These are phyloP conservation scores for Trichophyton simii DNA, from an alignment of 2,329 filamentous ascomycete genomes.

Conservation along the genomic window DNA sequence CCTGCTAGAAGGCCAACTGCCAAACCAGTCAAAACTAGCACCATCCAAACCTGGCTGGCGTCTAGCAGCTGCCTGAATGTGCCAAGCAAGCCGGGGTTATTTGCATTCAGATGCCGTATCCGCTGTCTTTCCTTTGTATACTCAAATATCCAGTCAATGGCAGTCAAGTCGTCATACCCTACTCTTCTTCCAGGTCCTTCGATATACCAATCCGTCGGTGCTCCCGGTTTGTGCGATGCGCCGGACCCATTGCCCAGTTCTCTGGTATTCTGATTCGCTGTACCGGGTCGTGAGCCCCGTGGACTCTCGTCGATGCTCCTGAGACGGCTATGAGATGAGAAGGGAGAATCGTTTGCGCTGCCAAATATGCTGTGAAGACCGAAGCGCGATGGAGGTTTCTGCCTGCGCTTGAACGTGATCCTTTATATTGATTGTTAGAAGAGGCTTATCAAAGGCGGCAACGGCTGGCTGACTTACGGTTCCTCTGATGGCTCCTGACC, in stretches of 20 bases:
- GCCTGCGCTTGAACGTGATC: slow-evolving; percentile 34
- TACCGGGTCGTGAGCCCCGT: slow-evolving; percentile 14
- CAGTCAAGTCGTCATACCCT: slow-evolving; percentile 89
- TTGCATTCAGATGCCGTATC: slow-evolving; percentile 60
- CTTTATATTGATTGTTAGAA: slow-evolving; percentile 16
- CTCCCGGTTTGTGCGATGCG: slow-evolving; percentile 29
- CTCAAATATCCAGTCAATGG: slow-evolving; percentile 99
- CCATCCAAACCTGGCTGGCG: slow-evolving; percentile 80
- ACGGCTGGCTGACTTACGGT: slow-evolving; percentile 20
- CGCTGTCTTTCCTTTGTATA: slow-evolving; percentile 92
- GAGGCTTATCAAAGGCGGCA: not conserved
- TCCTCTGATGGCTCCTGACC: slow-evolving; percentile 22
- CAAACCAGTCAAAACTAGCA: slow-evolving; percentile 74
- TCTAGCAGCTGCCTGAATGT: slow-evolving; percentile 63
- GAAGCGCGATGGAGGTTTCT: slow-evolving; percentile 29
- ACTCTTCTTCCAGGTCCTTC: slow-evolving; percentile 82
- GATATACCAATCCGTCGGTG: slow-evolving; percentile 63
- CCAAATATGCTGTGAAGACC: slow-evolving; percentile 30
- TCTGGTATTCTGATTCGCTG: slow-evolving; percentile 14
- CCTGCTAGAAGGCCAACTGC: slow-evolving; percentile 76
- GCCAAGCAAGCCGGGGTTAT: slow-evolving; percentile 57
- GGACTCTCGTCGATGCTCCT: slow-evolving; percentile 9
- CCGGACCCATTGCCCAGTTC: slow-evolving; percentile 17
- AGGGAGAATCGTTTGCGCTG: slow-evolving; percentile 12
- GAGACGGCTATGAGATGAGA: slow-evolving; percentile 6